Evolutionary conservation across 2,329 filamentous ascomycete species (phyloP).

Genomic region (Graphiopsis chlorocephala): DNA sequence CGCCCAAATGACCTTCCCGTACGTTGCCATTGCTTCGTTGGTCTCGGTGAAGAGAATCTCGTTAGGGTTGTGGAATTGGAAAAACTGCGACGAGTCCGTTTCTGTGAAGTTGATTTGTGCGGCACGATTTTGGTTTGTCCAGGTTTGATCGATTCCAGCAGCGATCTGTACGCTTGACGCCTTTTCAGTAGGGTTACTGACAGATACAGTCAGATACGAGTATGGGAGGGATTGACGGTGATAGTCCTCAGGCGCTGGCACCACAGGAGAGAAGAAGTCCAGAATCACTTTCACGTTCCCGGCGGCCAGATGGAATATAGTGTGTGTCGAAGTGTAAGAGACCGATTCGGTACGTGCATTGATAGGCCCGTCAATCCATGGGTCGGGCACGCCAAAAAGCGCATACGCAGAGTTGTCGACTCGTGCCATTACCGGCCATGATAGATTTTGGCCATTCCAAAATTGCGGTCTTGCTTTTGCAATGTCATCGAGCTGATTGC

Average conservation of each 20-base stretch:
- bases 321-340: constrained; percentile 35
- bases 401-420: constrained; percentile 33
- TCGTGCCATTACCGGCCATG: constrained; percentile 35
- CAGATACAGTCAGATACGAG: constrained; percentile 33
- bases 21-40: constrained; percentile 25
- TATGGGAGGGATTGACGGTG: constrained; percentile 37
- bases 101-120: constrained; percentile 24
- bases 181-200: constrained; percentile 11
- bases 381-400: constrained; percentile 30
- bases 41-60: constrained; percentile 25
- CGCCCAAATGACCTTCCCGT: constrained; percentile 26
- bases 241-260: constrained; percentile 32
- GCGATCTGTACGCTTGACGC: constrained; percentile 31
- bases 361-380: constrained; percentile 17
- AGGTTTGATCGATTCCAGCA: constrained; percentile 36
- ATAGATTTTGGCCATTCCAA: constrained; percentile 35
- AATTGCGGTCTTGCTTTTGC: constrained; percentile 32
- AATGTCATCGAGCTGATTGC: constrained; percentile 26
- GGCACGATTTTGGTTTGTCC: constrained; percentile 33
- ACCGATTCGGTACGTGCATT: constrained; percentile 23
- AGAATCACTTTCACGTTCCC: constrained; percentile 29
- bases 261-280: constrained; percentile 38
- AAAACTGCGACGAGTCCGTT: constrained; percentile 19
- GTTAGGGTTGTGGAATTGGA: constrained; percentile 25
- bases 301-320: constrained; percentile 29